These are phyloP conservation scores for Panaeolus papilionaceus DNA, from an alignment of 768 basidiomycete genomes.

Conservation along the genomic window DNA sequence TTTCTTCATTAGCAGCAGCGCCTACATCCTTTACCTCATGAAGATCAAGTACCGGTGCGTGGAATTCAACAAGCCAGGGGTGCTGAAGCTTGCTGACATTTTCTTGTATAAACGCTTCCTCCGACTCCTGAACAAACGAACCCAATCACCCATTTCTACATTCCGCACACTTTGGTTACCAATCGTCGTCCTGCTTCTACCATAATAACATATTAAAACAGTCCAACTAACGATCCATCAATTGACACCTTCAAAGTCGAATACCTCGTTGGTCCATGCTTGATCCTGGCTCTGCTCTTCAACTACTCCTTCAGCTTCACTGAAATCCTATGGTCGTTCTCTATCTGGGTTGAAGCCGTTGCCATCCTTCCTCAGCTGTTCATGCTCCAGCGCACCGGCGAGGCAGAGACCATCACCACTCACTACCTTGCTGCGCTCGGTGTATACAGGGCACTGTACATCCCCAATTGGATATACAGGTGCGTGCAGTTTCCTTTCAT, in stretches of 20 bases:
- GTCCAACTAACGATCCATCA: slow-evolving; percentile 95
- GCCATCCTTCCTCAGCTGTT: slow-evolving; percentile 97
- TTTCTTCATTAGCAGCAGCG: slow-evolving; percentile 90
- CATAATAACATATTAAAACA: slow-evolving; percentile 33
- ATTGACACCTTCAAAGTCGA: slow-evolving; percentile 96
- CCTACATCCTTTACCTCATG: slow-evolving; percentile 95
- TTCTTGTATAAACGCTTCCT: not conserved
- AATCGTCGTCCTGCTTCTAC: not conserved
- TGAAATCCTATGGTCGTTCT: slow-evolving; percentile 94
- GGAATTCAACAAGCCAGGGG: not conserved
- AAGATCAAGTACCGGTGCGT: slow-evolving; percentile 84
- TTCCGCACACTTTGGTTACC: not conserved
- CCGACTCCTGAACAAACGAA: slow-evolving; percentile 10
- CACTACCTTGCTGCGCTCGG: slow-evolving; percentile 97
- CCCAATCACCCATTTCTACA: not conserved
- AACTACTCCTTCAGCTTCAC: slow-evolving; percentile 80
- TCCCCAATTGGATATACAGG: slow-evolving; percentile 99
- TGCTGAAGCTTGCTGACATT: slow-evolving; percentile 25
- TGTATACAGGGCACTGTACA: slow-evolving; percentile 89
- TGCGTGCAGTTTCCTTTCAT: slow-evolving; percentile 39
- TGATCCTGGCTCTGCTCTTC: slow-evolving; percentile 83
- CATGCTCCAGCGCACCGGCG: slow-evolving; percentile 96
- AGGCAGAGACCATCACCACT: slow-evolving; percentile 97
- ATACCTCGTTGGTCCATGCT: slow-evolving; percentile 85
- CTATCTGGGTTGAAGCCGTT: slow-evolving; percentile 94